Evolutionary conservation across 805 yeast species (phyloP), one percentile per base, ranked within the genome.

Genomic region (Wickerhamomyces tratensis): DNA sequence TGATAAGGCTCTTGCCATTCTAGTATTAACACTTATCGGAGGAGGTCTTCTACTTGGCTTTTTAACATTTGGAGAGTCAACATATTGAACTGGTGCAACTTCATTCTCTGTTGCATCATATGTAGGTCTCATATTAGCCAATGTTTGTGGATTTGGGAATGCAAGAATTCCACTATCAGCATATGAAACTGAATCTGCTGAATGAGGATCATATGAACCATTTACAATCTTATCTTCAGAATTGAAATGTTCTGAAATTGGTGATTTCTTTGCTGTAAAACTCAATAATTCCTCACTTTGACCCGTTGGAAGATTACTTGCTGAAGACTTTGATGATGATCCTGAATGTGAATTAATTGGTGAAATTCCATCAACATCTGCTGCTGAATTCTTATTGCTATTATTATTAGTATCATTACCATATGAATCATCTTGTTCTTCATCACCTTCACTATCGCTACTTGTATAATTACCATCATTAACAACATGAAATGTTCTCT

Each of bases 61-160:
- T 3, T 7, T 12, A 14, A 49, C 45, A 20, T 46, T 10, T 27
- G 30, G 41, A n/a, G 41, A 43, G 20, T 45, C 45, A 10, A 51
- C 38, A 36, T 58, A 51, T 13, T 50, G 38, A 7, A 58, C 63
- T 9, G 64, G 64, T 0, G 58, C 61, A 25, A 64, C 66, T 4
- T 53, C 50, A 29, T 57, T 58, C 33, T 64, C 68, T 39, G 72
- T 46, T 41, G 72, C 57, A 45, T 69, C 74, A 47, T 69, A 67
- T 4, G 58, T 6, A 13, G 37, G 20, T 25, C 31, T 35, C 11
- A 41, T 13, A 25, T 42, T 37, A 35, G 43, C 37, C 7, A 41
- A 35, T 12, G n/a, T 9, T 9, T 29, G 31, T 29, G 31, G 3
- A 11, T 29, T 4, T 29, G 31, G 31, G 11, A 29, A 29, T 9